Base-by-base conservation (phyloP, 805 yeast genomes). In the Sungouiella thailandica region DNA sequence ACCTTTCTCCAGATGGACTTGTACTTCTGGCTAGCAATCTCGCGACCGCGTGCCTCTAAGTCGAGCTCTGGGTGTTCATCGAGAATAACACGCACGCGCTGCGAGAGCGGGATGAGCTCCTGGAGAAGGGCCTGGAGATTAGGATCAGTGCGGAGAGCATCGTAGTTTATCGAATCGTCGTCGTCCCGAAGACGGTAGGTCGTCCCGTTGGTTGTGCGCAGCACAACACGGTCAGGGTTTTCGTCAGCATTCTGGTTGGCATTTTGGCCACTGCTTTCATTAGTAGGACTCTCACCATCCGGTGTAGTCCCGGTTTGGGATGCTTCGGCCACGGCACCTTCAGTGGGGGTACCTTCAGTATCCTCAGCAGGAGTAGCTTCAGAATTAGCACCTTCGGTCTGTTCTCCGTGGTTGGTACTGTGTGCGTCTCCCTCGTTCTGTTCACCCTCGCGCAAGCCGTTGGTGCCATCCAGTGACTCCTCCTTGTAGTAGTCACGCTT, bases 401-500 rank as follows among this genome's bases (percentile, higher is more conserved):
- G 25, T 22, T 26, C 39, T 23, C 37, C 47, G 11, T 28, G 32
- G 28, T 20, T 26, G 19, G 26, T 19, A 11, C 13, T 8, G 15
- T 27, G 20, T 5, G 26, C 30, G 26, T 25, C 36, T 23, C 23
- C 36, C 12, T 18, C 27, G 17, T 23, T n/a, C 9, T 32, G 27
- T 4, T 12, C 19, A 16, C 16, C 34, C 22, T 11, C 34, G 11
- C 39, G 22, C 7, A 15, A 4, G 22, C 8, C 8, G 9, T 19
- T 19, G 15, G 12, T 25, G 15, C 25, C 32, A 19, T 34, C 29
- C 3, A 31, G 28, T 26, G 31, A 25, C 13, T 37, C 40, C 17
- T 44, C 64, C 39, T 65, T 65, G 50, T 62, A 61, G 52, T 78
- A 80, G 52, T 79, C 87, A 20, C 80, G 61, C 49, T 84, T 83